Evolutionary conservation across 495 filamentous ascomycete species (phyloP).

Genomic region (Tuber aestivum): DNA sequence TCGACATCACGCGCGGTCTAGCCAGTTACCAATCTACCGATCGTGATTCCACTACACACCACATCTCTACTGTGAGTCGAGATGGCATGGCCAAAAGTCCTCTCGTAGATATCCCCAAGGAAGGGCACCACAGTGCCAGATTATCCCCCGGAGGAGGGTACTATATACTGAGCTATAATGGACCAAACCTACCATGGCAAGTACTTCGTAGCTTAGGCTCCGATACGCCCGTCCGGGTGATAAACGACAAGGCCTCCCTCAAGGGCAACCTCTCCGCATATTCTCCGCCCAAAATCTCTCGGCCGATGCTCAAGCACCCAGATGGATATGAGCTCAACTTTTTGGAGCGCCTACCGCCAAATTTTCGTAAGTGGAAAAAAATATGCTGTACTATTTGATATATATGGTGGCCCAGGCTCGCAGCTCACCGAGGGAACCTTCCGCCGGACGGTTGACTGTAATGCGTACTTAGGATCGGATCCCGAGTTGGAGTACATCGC

Average conservation of each 20-base stretch:
- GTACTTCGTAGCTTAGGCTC: conserved; percentile 50
- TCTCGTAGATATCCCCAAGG: conserved; percentile 49
- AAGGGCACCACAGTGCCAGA: conserved; percentile 52
- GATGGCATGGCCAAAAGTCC: conserved; percentile 45
- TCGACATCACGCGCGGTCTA: conserved; percentile 49
- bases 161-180: conserved; percentile 54
- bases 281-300: conserved; percentile 50
- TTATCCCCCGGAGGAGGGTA: conserved; percentile 52
- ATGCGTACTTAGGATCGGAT: conserved; percentile 53
- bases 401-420: conserved; percentile 54
- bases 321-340: conserved; percentile 50
- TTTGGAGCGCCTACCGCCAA: conserved; percentile 49
- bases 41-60: conserved; percentile 52
- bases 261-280: conserved; percentile 48
- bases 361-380: conserved; percentile 52
- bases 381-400: conserved; percentile 54
- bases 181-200: conserved; percentile 55
- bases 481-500: conserved; percentile 55
- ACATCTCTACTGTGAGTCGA: conserved; percentile 53
- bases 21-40: conserved; percentile 55
- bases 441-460: conserved; percentile 45
- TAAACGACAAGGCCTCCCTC: conserved; percentile 51
- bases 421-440: conserved; percentile 51
- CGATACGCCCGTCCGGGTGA: conserved; percentile 47
- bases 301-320: conserved; percentile 49